phyloP scores from a whole-genome alignment of 306 rosid genomes.

The Heteromeles arbutifolia region DNA sequence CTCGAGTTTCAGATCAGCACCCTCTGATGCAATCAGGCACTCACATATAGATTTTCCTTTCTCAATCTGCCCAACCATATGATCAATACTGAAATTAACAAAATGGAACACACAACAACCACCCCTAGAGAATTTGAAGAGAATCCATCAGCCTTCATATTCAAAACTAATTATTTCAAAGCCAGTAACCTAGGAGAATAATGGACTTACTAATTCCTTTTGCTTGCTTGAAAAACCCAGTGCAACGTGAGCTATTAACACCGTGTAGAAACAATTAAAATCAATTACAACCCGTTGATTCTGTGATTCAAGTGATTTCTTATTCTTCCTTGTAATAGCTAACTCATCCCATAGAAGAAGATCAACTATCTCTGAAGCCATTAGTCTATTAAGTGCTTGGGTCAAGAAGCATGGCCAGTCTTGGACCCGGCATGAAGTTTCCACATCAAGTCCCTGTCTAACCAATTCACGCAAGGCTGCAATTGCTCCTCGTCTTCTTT shows the following conservation, averaged over 20 bases:
- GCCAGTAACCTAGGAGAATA: constrained; percentile 13
- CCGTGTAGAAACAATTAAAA: constrained; percentile 68
- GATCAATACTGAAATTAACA: not conserved
- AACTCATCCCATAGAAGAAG: constrained; percentile 90
- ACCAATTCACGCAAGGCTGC: constrained; percentile 87
- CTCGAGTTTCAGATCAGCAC: constrained; percentile 79
- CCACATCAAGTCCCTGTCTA: constrained; percentile 92
- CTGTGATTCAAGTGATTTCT: constrained; percentile 89
- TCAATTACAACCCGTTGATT: constrained; percentile 82
- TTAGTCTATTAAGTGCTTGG: constrained; percentile 71
- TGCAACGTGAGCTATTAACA: constrained; percentile 73
- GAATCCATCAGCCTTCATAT: not conserved
- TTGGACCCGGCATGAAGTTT: constrained; percentile 73
- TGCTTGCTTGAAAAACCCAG: constrained; percentile 85
- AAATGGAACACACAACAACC: not conserved
- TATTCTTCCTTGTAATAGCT: constrained; percentile 73
- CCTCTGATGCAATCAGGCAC: constrained; percentile 77
- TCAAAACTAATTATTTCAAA: not conserved
- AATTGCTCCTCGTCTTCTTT: constrained; percentile 85
- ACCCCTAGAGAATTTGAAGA: not conserved
- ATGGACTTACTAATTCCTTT: constrained; percentile 59
- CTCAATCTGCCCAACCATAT: constrained; percentile 50
- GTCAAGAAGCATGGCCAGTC: constrained; percentile 90
- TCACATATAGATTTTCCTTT: constrained; percentile 76
- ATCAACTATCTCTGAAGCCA: constrained; percentile 78